A percentile compares a stretch with the other conserved stretches of the same genome.
These are phyloP conservation scores for Tremella yokohamensis DNA, from an alignment of 768 basidiomycete genomes.

Conservation along the genomic window DNA sequence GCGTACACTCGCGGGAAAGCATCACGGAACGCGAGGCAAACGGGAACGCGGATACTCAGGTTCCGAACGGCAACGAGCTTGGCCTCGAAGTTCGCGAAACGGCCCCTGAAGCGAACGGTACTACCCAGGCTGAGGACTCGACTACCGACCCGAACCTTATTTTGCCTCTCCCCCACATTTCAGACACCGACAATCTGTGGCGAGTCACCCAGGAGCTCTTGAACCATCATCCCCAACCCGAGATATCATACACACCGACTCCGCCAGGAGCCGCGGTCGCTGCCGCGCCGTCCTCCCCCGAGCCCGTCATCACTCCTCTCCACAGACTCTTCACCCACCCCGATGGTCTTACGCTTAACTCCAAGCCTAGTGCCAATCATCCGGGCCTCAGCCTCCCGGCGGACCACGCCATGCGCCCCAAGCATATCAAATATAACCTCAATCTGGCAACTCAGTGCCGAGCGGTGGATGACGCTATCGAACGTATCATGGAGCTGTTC, in stretches of 20 bases:
- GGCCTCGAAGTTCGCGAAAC: conserved; percentile 1
- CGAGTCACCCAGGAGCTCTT: conserved; percentile 38
- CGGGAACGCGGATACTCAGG: not conserved
- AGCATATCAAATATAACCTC: conserved; percentile 40
- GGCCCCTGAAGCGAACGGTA: not conserved
- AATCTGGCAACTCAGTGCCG: conserved; percentile 38
- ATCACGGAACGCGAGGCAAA: conserved; percentile 2
- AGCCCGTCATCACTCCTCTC: conserved; percentile 32
- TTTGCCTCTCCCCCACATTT: conserved; percentile 33
- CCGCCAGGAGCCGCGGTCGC: conserved; percentile 13
- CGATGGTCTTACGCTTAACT: conserved; percentile 37
- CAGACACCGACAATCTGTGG: conserved; percentile 42
- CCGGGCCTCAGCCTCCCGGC: conserved; percentile 18
- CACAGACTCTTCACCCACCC: conserved; percentile 48
- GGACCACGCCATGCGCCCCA: conserved; percentile 20
- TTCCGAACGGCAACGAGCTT: conserved; percentile 5
- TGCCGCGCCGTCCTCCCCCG: conserved; percentile 9
- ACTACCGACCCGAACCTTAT: conserved; percentile 4
- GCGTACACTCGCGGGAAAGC: conserved; percentile 26
- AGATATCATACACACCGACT: conserved; percentile 23
- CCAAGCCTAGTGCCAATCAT: conserved; percentile 25
- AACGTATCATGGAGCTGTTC: conserved; percentile 46
- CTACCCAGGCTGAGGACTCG: not conserved
- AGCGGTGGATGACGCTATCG: conserved; percentile 46
- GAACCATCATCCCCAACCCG: conserved; percentile 20